These are phyloP conservation scores for Glycyrrhiza uralensis DNA, from an alignment of 306 rosid species.

Conservation along the genomic window DNA sequence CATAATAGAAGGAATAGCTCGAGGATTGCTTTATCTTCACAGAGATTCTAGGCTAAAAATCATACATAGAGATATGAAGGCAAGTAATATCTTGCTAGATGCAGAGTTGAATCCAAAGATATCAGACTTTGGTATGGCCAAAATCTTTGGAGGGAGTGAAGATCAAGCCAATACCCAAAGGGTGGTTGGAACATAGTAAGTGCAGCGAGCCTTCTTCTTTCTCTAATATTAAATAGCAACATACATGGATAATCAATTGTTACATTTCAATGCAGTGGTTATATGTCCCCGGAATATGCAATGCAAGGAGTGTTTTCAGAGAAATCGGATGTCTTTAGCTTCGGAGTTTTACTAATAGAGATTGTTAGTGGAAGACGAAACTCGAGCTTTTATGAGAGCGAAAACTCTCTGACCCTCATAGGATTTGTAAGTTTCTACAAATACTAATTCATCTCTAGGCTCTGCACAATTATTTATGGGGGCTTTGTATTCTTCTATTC, in stretches of 20 bases:
- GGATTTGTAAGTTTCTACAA: slow-evolving; percentile 25
- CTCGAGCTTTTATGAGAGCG: slow-evolving; percentile 18
- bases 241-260: not conserved
- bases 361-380: slow-evolving; percentile 33
- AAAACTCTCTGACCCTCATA: slow-evolving; percentile 1
- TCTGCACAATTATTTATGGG: not conserved
- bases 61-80: slow-evolving; percentile 30
- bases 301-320: slow-evolving; percentile 25
- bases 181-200: slow-evolving; percentile 34
- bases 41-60: slow-evolving; percentile 30
- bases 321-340: slow-evolving; percentile 39
- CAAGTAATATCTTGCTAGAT: slow-evolving; percentile 25
- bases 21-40: slow-evolving; percentile 31
- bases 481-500: not conserved
- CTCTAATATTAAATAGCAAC: not conserved
- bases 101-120: slow-evolving; percentile 26
- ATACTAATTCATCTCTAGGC: not conserved
- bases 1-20: slow-evolving; percentile 31
- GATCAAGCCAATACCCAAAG: slow-evolving; percentile 23
- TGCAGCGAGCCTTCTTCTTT: not conserved
- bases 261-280: slow-evolving; percentile 22
- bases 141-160: slow-evolving; percentile 32
- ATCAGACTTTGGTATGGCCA: slow-evolving; percentile 38
- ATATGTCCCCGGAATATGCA: slow-evolving; percentile 36
- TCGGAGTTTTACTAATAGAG: slow-evolving; percentile 33